These are phyloP conservation scores for Fragilaria crotonensis DNA, from an alignment of 108 stramenopile species.

Conservation along the genomic window DNA sequence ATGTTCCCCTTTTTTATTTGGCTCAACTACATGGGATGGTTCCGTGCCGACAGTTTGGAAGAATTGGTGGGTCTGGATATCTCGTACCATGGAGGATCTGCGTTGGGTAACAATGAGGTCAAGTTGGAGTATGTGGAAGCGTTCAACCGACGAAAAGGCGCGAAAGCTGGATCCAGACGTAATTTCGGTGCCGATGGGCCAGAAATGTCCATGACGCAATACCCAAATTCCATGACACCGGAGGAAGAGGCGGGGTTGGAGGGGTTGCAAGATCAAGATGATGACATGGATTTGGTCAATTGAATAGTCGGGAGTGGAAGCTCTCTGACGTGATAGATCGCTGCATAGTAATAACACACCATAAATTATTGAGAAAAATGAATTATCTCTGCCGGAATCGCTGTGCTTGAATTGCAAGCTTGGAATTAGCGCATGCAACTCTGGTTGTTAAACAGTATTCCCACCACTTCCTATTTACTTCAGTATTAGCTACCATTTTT, in stretches of 20 bases:
- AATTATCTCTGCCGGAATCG: no score
- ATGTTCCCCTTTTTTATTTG: conserved; percentile 64
- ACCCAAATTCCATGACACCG: background rate
- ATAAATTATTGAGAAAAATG: no score
- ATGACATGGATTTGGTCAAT: no score
- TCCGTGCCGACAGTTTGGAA: conserved; percentile 42
- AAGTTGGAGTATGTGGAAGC: conserved; percentile 42
- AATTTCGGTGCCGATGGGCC: background rate
- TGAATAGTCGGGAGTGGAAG: no score
- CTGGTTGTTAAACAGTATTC: no score
- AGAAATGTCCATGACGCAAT: background rate
- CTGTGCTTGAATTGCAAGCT: no score
- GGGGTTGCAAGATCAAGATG: background rate
- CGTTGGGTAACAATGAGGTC: conserved; percentile 19
- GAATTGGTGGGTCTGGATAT: conserved; percentile 59
- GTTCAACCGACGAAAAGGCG: conserved; percentile 12
- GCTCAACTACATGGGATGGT: conserved; percentile 34
- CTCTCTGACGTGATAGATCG: no score
- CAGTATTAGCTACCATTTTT: no score
- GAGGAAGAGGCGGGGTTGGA: background rate
- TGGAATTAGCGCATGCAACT: no score
- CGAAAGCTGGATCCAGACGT: background rate
- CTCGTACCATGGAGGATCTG: conserved; percentile 30
- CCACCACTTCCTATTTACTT: no score
- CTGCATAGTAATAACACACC: no score